Evolutionary conservation across 208 protist genomes (phyloP), one percentile per base, ranked within the genome.

Genomic region (Hexamita inflata): DNA sequence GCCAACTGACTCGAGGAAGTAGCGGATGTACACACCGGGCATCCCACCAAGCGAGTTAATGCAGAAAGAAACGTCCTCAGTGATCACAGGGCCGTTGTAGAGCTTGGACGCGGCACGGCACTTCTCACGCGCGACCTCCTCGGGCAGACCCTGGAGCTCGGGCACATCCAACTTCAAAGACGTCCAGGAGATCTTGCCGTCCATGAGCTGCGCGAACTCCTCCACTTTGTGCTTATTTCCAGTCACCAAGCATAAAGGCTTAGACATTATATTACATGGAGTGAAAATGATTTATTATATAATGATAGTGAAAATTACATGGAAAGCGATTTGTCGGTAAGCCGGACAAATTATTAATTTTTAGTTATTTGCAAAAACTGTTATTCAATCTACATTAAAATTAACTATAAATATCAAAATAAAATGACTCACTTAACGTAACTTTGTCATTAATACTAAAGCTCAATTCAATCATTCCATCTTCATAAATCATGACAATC

Each of bases 231-330:
- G n/a, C 35, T 7, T n/a, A 34, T 38, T 70, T 9, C 64, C 38
- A 9, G 64, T 70, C 11, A 70, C 64, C 11, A 70, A 45, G n/a
- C 64, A 70, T 2, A 70, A 2, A 32, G 64, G 64, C 15, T 24
- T 15, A 40, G 60, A 34, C 60, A 34, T 34, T 19, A 66, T 66
- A 15, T 34, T 59, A 59, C 57, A 29, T 29, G 57, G 19, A n/a
- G 15, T 38, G 34, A 38, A 66, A 30, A 66, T 66, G 34, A 38
- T 66, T 30, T 15, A 34, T 38, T 59, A 29, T 59, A 28, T 19
- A 19, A 19, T 59, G 24, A 19, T 59, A 19, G 57, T 59, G 24
- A 28, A 28, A 29, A 28, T 59, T 28, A 59, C 24, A 28, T 59
- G 57, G 57, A n/a, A n/a, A n/a, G n/a, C n/a, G n/a, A n/a, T n/a